Evolutionary conservation across 306 rosid genomes (phyloP), one percentile per base, ranked within the genome.

Genomic region (Castanopsis chinensis): DNA sequence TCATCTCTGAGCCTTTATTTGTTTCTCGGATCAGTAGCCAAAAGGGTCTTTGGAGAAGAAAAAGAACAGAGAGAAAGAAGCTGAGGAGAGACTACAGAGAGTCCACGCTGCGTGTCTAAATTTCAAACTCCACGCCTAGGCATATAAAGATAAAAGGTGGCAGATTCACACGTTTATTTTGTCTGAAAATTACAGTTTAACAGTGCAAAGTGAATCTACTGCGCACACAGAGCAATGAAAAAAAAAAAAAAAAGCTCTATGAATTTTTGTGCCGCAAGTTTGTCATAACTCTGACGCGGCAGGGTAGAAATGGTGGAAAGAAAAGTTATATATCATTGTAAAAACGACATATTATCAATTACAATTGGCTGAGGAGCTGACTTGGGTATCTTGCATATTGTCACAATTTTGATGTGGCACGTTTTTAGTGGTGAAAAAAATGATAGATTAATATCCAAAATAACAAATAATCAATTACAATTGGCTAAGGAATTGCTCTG

Each of bases 401-500:
- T 8, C 11, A 37, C 3, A 37, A 37, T 0, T 37, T 8, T 37
- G 43, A 37, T 0, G 11, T 37, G 45, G 3, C 45, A 37, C 0
- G 0, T 0, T 7, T 0, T 37, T 7, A 37, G 11, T 2, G 0
- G 0, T 2, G 0, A 0, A 2, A 37, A 37, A 37, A 37, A 37
- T 2, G 3, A 37, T 37, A 0, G 0, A 8, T 37, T 0, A 37
- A 37, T 37, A 37, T 37, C 1, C 1, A 2, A 37, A 37, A 37
- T 37, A 3, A 8, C 11, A 37, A 37, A 37, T 8, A 37, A 37
- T 37, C 3, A 2, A 37, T 37, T 37, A 37, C 0, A 37, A 7
- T 8, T 2, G 11, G 3, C 0, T 0, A 37, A 37, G 0, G 0
- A 37, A 2, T 37, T 0, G 1, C 0, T 3, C 3, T 8, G 0